A percentile compares a stretch with the other conserved stretches of the same genome.
Evolutionary conservation across 768 basidiomycete species (phyloP).

Genomic region (Russula ochroleuca): DNA sequence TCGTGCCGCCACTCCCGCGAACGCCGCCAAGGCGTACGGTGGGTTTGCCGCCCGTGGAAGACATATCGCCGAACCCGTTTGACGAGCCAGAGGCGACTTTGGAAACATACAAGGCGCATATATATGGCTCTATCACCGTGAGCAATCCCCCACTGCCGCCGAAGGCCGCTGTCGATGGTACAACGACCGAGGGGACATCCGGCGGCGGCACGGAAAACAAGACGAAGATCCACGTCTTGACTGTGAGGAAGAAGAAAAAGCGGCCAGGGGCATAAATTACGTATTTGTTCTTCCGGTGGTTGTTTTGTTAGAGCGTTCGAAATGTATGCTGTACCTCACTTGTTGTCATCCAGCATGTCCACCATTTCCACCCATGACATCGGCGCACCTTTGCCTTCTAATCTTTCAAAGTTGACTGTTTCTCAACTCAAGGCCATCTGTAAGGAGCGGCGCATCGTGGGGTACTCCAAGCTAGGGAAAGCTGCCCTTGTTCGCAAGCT

Average conservation of each 20-base stretch:
- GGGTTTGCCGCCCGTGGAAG: slow-evolving; percentile 36
- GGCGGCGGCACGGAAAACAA: slow-evolving; percentile 24
- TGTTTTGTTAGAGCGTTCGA: no score
- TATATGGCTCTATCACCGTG: slow-evolving; percentile 56
- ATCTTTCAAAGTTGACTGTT: slow-evolving; percentile 46
- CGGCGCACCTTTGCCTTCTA: background rate
- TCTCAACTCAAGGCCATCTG: slow-evolving; percentile 63
- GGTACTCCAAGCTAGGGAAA: slow-evolving; percentile 67
- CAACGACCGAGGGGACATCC: slow-evolving; percentile 22
- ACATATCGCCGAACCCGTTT: slow-evolving; percentile 63
- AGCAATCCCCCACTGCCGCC: slow-evolving; percentile 42
- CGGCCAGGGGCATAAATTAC: slow-evolving; percentile 25
- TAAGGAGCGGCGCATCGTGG: slow-evolving; percentile 55
- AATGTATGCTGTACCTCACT: background rate
- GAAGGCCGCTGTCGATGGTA: slow-evolving; percentile 23
- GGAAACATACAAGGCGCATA: slow-evolving; percentile 55
- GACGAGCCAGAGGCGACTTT: slow-evolving; percentile 58
- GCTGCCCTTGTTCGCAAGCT: slow-evolving; percentile 51
- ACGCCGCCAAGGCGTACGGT: slow-evolving; percentile 44
- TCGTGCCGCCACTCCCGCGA: slow-evolving; percentile 43
- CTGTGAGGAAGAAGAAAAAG: slow-evolving; percentile 52
- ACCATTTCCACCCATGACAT: background rate
- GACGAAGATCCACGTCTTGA: slow-evolving; percentile 51
- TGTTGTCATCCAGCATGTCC: slow-evolving; percentile 6
- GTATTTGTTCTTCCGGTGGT: background rate